Evolutionary conservation across 2,329 filamentous ascomycete genomes (phyloP).

Genomic region (Phoma sp.): DNA sequence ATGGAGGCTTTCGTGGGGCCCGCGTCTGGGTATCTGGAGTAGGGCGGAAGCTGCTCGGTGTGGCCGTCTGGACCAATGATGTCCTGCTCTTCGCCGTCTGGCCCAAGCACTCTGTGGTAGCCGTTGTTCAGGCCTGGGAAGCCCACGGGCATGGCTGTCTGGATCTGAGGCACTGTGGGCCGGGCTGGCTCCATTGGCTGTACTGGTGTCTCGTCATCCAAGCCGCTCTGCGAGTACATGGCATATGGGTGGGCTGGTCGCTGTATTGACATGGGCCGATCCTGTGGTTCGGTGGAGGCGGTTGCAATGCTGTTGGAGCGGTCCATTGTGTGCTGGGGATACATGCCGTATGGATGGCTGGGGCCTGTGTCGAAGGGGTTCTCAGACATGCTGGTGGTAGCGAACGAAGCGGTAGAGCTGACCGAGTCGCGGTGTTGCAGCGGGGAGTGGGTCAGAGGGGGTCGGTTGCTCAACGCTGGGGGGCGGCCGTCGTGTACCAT

Average conservation of each 20-base stretch:
- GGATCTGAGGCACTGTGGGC: conserved; percentile 48
- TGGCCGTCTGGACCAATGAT: conserved; percentile 88
- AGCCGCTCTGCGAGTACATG: conserved; percentile 83
- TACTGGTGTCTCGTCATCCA: conserved; percentile 49
- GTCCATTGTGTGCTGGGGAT: conserved; percentile 68
- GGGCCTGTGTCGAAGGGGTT: conserved; percentile 76
- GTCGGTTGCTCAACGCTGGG: conserved; percentile 26
- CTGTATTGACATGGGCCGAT: conserved; percentile 64
- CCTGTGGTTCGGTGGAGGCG: conserved; percentile 69
- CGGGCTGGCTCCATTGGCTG: conserved; percentile 30
- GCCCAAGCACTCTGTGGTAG: conserved; percentile 76
- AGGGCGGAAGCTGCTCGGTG: conserved; percentile 88
- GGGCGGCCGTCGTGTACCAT: conserved; percentile 32
- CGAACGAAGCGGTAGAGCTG: conserved; percentile 51
- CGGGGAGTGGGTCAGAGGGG: conserved; percentile 32
- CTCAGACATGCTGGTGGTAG: conserved; percentile 55
- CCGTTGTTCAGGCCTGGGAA: conserved; percentile 71
- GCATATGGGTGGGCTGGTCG: conserved; percentile 84
- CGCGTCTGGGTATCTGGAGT: conserved; percentile 86
- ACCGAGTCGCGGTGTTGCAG: conserved; percentile 46
- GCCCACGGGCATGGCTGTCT: conserved; percentile 67
- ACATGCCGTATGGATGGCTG: conserved; percentile 85
- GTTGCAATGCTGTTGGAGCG: conserved; percentile 73
- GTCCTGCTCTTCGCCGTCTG: conserved; percentile 86
- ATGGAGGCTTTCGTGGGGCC: conserved; percentile 64